phyloP scores from a whole-genome alignment of 2,329 filamentous ascomycete species.

The Cladophialophora psammophila region DNA sequence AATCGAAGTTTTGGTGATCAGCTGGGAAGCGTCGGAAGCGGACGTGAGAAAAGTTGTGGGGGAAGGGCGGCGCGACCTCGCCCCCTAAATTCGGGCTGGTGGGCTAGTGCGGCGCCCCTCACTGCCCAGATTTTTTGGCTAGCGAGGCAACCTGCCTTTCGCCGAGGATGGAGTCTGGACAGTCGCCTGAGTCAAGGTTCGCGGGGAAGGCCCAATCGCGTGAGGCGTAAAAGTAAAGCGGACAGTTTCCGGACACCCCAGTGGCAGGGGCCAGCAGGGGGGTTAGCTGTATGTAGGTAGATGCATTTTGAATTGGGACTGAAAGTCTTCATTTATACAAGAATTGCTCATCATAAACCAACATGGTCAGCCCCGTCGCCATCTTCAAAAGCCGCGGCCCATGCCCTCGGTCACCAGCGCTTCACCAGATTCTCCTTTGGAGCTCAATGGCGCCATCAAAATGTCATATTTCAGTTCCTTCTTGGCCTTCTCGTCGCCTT shows the following conservation, averaged over 20 bases:
- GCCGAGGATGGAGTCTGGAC: no score
- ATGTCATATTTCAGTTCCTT: slow-evolving; percentile 64
- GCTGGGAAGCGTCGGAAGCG: slow-evolving; percentile 33
- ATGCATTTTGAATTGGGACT: neutral
- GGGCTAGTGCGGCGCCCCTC: neutral
- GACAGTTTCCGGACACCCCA: neutral
- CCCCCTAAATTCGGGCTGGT: neutral
- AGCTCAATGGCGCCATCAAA: slow-evolving; percentile 47
- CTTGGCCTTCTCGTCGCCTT: slow-evolving; percentile 60
- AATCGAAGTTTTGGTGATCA: slow-evolving; percentile 11
- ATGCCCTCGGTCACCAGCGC: slow-evolving; percentile 47
- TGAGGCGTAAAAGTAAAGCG: neutral
- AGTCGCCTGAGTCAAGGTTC: no score
- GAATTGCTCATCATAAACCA: neutral
- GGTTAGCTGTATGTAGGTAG: neutral
- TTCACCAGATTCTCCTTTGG: slow-evolving; percentile 56
- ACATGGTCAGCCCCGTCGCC: neutral
- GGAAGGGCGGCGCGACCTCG: neutral
- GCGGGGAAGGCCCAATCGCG: slow-evolving; percentile 17
- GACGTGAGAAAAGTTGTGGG: slow-evolving; percentile 25
- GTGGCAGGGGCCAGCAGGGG: neutral
- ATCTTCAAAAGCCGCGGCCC: slow-evolving; percentile 16
- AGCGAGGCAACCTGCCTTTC: no score
- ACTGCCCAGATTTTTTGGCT: neutral
- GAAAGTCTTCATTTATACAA: neutral